Percentiles rank a stretch among this genome's conserved stretches.
phyloP scores from a whole-genome alignment of 202 grass and related monocot genomes.

The Carex arenaria region DNA sequence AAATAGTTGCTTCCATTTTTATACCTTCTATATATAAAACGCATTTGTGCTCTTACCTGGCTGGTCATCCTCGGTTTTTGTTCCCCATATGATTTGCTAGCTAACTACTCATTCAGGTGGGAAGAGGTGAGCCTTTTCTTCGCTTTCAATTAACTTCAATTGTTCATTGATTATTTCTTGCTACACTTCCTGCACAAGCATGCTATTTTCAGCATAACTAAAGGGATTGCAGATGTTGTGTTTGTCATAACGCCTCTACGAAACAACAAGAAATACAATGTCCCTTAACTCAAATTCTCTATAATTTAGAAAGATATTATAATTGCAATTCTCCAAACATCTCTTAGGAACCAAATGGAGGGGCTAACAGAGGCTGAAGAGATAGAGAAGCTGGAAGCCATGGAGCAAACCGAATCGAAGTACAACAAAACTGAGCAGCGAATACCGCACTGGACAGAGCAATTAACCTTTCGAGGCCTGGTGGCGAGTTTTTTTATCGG shows the following conservation, averaged over 20 bases:
- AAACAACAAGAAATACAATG: background rate
- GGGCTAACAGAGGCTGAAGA: background rate
- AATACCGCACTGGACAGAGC: conserved; percentile 70
- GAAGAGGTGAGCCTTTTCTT: background rate
- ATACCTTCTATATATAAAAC: background rate
- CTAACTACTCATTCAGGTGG: background rate
- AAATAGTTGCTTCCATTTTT: background rate
- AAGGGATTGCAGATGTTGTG: background rate
- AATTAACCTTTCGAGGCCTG: conserved; percentile 69
- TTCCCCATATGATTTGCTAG: background rate
- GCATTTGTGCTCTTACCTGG: background rate
- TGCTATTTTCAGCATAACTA: background rate
- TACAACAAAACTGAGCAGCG: background rate
- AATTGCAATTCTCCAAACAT: background rate
- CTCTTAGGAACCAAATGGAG: background rate
- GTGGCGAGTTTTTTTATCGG: conserved; percentile 60
- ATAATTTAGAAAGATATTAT: background rate
- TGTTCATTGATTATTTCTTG: background rate
- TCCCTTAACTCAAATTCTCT: background rate
- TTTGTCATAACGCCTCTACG: background rate
- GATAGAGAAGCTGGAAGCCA: conserved; percentile 13
- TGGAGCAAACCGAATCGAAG: background rate
- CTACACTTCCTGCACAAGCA: background rate
- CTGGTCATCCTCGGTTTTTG: background rate
- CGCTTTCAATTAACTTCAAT: background rate